Evolutionary conservation across 163 green algal species (phyloP).

Genomic region (Volvox carteri): DNA sequence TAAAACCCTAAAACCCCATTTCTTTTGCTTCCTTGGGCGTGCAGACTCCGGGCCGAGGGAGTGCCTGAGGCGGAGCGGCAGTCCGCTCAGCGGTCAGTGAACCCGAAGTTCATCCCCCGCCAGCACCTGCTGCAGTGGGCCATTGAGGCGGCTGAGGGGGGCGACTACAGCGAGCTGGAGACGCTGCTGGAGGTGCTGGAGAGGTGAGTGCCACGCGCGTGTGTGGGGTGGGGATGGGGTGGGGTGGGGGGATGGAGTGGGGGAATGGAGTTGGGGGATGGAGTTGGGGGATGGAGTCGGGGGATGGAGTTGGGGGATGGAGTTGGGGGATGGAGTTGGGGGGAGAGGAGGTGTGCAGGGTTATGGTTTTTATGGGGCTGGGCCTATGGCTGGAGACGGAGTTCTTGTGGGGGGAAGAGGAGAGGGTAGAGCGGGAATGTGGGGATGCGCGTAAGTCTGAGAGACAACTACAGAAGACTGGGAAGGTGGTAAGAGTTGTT

Average conservation of each 20-base stretch:
- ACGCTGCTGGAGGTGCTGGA: slow-evolving; percentile 77
- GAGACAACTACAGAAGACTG: no score
- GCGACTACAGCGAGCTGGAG: slow-evolving; percentile 76
- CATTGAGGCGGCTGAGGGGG: slow-evolving; percentile 80
- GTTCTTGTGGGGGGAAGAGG: no score
- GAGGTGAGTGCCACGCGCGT: neutral
- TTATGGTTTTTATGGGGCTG: neutral
- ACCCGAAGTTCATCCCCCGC: slow-evolving; percentile 87
- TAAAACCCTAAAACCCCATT: no score
- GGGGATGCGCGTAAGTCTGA: no score
- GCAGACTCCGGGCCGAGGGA: slow-evolving; percentile 71
- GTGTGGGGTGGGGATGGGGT: neutral
- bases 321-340: no score
- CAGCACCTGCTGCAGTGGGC: slow-evolving; percentile 89
- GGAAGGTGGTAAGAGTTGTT: no score
- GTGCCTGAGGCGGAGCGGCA: slow-evolving; percentile 61
- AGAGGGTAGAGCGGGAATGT: no score
- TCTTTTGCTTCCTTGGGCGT: neutral
- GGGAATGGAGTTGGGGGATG: neutral
- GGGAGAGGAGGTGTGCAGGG: neutral
- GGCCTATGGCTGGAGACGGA: neutral
- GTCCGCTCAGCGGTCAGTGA: slow-evolving; percentile 73
- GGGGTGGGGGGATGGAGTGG: neutral
- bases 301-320: no score
- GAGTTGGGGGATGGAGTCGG: neutral